Conservation (phyloP, 2,329 filamentous ascomycete genomes). For the Sporothrix mexicana region DNA sequence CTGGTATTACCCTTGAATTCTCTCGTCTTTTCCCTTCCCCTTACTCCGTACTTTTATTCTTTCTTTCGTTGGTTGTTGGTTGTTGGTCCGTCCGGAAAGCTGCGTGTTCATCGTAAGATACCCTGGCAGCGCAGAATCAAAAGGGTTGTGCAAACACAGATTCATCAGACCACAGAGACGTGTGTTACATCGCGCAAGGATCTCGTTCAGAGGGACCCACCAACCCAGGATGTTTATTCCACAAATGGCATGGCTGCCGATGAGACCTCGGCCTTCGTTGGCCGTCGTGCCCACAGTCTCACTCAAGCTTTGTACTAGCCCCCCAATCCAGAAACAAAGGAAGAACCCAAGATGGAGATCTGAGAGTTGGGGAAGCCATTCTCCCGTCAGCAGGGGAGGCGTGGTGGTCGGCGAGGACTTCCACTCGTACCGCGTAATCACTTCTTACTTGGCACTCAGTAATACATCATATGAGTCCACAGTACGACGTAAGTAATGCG, state of each 20-base stretch:
- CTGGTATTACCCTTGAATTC: background rate
- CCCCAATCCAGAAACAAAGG: background rate
- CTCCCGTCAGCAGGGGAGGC: no score
- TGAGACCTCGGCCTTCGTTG: slow-evolving; percentile 27
- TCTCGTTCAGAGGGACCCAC: slow-evolving; percentile 4
- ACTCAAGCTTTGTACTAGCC: background rate
- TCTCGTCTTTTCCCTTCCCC: background rate
- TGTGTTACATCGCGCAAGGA: slow-evolving; percentile 28
- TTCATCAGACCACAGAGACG: slow-evolving; percentile 23
- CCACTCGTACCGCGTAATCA: no score
- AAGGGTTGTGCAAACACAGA: background rate
- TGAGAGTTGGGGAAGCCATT: background rate
- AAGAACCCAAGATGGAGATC: background rate
- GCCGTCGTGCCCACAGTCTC: slow-evolving; percentile 21
- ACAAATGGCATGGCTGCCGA: slow-evolving; percentile 29
- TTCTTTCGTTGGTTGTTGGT: background rate
- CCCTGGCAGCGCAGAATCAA: background rate
- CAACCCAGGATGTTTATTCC: background rate
- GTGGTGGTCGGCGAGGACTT: no score
- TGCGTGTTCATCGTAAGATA: background rate
- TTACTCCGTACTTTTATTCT: background rate
- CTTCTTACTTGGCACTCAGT: no score
- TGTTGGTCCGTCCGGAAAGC: background rate
- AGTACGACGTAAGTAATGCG: background rate
- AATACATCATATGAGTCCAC: no score